phyloP scores from a whole-genome alignment of 1,284 basidiomycete species.

The Moesziomyces sp. region DNA sequence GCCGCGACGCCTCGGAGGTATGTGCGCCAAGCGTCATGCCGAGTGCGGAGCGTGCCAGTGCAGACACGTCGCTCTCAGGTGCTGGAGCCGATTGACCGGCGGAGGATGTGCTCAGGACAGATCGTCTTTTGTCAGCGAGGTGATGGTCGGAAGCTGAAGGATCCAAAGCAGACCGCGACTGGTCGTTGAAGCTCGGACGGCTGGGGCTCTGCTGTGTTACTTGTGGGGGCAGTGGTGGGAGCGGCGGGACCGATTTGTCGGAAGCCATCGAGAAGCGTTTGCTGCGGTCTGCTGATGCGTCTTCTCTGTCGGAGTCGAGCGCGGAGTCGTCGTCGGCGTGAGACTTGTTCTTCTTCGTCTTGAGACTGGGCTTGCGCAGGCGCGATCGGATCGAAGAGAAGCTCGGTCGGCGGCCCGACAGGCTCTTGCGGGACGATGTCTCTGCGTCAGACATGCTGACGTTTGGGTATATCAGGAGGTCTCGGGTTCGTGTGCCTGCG shows the following conservation, averaged over 20 bases:
- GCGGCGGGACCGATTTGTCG: slow-evolving; percentile 26
- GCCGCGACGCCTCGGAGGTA: slow-evolving; percentile 4
- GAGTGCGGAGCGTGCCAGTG: slow-evolving; percentile 14
- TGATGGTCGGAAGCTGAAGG: not conserved
- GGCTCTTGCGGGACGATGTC: slow-evolving; percentile 24
- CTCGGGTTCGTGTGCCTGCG: too few species aligned
- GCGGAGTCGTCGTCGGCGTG: slow-evolving; percentile 7
- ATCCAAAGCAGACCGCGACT: not conserved
- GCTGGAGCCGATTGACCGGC: slow-evolving; percentile 7
- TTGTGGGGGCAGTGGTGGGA: slow-evolving; percentile 31
- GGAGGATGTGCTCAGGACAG: slow-evolving; percentile 14
- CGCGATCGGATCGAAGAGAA: slow-evolving; percentile 35
- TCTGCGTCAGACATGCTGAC: slow-evolving; percentile 28
- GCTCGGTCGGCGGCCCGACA: slow-evolving; percentile 33
- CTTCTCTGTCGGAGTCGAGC: slow-evolving; percentile 5
- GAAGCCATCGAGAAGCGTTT: slow-evolving; percentile 38
- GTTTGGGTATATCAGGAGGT: not conserved
- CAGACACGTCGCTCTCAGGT: slow-evolving; percentile 12
- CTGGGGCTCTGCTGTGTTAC: not conserved
- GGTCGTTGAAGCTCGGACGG: not conserved
- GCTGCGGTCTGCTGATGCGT: slow-evolving; percentile 4
- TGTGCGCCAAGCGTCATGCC: slow-evolving; percentile 28
- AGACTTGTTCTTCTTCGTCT: slow-evolving; percentile 8
- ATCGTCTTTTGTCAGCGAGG: slow-evolving; percentile 4
- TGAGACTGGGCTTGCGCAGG: slow-evolving; percentile 28